A percentile compares a stretch with the other conserved stretches of the same genome.
Evolutionary conservation across 208 protist genomes (phyloP).

Genomic region (Trichomonas tenax): DNA sequence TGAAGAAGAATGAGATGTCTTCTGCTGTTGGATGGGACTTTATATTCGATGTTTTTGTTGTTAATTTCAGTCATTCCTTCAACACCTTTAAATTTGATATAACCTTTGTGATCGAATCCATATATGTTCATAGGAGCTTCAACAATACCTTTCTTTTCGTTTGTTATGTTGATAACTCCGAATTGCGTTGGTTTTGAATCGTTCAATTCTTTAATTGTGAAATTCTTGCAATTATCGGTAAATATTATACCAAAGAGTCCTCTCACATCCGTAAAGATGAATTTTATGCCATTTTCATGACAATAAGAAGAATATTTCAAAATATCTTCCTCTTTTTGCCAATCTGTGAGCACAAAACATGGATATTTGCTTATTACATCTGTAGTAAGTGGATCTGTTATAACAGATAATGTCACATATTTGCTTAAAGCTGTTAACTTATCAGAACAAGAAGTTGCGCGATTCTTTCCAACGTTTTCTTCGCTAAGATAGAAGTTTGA

Average conservation of each 20-base stretch:
- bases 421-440: constrained; percentile 63
- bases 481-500: constrained; percentile 65
- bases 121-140: constrained; percentile 50
- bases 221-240: constrained; percentile 40
- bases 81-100: constrained; percentile 58
- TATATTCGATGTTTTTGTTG: constrained; percentile 19
- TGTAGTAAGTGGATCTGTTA: neutral
- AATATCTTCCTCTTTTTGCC: neutral
- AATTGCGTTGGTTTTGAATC: constrained; percentile 33
- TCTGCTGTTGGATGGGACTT: constrained; percentile 22
- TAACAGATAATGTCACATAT: constrained; percentile 47
- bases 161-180: constrained; percentile 31
- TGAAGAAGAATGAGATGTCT: constrained; percentile 36
- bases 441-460: constrained; percentile 40
- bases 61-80: constrained; percentile 60
- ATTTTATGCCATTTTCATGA: constrained; percentile 29
- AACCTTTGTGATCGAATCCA: constrained; percentile 54
- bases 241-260: constrained; percentile 43
- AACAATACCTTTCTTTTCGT: constrained; percentile 45
- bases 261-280: constrained; percentile 32
- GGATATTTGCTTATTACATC: neutral
- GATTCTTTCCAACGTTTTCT: constrained; percentile 54
- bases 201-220: constrained; percentile 33
- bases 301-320: constrained; percentile 32
- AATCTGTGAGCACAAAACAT: neutral